phyloP scores from a whole-genome alignment of 495 filamentous ascomycete genomes.

The Bombardia bombarda region DNA sequence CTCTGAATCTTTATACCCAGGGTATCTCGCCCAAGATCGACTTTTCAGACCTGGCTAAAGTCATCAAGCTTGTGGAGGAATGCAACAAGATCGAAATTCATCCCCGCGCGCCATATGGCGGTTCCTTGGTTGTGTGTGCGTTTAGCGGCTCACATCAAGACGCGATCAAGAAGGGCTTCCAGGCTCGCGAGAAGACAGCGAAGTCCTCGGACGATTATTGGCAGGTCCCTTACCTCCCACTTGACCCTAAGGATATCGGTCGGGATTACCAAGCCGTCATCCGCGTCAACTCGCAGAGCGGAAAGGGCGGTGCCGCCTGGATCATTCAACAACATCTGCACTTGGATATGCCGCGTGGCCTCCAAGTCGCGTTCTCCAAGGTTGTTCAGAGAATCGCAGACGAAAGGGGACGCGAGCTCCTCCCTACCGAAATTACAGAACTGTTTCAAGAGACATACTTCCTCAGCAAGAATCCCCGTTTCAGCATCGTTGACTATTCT shows the following conservation, averaged over 20 bases:
- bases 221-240: conserved; percentile 81
- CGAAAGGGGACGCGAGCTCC: conserved; percentile 75
- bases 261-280: conserved; percentile 96
- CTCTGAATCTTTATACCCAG: conserved; percentile 93
- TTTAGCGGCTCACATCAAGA: conserved; percentile 94
- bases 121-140: conserved; percentile 78
- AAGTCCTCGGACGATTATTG: conserved; percentile 53
- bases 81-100: conserved; percentile 94
- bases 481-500: conserved; percentile 84
- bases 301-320: conserved; percentile 94
- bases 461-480: conserved; percentile 71
- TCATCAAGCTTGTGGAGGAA: conserved; percentile 86
- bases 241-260: conserved; percentile 90
- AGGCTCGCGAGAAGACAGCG: conserved; percentile 53
- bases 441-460: conserved; percentile 88
- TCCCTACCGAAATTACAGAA: conserved; percentile 69
- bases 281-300: conserved; percentile 92
- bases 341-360: conserved; percentile 84
- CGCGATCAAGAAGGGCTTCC: conserved; percentile 96
- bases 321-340: conserved; percentile 82
- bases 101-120: conserved; percentile 81
- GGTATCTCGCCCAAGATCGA: conserved; percentile 83
- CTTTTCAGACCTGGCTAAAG: conserved; percentile 80
- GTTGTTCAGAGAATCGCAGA: conserved; percentile 72
- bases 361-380: conserved; percentile 86